Conservation (phyloP, 345 rosid genomes). For the Theobroma cacao region DNA sequence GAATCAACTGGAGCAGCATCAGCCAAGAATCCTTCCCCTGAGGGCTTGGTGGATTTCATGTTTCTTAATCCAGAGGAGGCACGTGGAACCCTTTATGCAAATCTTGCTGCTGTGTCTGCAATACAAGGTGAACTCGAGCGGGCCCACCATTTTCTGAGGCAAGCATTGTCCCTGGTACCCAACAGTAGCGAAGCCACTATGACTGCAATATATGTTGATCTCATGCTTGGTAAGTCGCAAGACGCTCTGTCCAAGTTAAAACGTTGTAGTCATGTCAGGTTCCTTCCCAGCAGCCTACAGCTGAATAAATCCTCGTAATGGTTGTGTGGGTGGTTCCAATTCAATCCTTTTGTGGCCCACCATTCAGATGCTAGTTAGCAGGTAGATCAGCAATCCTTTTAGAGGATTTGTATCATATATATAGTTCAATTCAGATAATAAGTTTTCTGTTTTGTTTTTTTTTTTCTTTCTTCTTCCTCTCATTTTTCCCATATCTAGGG, state of each 20-base stretch:
- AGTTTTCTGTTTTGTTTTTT: conserved; percentile 19
- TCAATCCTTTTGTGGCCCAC: conserved; percentile 21
- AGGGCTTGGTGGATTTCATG: conserved; percentile 30
- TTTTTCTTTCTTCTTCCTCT: background rate
- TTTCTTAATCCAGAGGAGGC: conserved; percentile 89
- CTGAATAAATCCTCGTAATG: conserved; percentile 27
- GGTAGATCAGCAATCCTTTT: conserved; percentile 51
- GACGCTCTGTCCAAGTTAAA: conserved; percentile 82
- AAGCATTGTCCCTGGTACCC: conserved; percentile 60
- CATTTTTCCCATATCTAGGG: conserved; percentile 35
- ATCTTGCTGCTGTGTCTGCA: conserved; percentile 69
- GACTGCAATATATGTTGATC: conserved; percentile 76
- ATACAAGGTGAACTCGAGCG: conserved; percentile 68
- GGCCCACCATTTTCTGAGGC: conserved; percentile 56
- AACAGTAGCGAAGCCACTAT: conserved; percentile 64
- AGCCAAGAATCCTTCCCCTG: conserved; percentile 29
- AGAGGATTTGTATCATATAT: conserved; percentile 69
- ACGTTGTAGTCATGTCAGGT: conserved; percentile 65
- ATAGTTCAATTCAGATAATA: conserved; percentile 56
- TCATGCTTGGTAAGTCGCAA: conserved; percentile 67
- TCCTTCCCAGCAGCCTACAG: conserved; percentile 43
- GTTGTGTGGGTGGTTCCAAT: conserved; percentile 24
- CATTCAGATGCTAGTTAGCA: conserved; percentile 30
- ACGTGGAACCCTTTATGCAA: conserved; percentile 70
- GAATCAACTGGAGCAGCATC: conserved; percentile 48